Evolutionary conservation across 306 rosid species (phyloP).

Genomic region (Prunus dulcis): DNA sequence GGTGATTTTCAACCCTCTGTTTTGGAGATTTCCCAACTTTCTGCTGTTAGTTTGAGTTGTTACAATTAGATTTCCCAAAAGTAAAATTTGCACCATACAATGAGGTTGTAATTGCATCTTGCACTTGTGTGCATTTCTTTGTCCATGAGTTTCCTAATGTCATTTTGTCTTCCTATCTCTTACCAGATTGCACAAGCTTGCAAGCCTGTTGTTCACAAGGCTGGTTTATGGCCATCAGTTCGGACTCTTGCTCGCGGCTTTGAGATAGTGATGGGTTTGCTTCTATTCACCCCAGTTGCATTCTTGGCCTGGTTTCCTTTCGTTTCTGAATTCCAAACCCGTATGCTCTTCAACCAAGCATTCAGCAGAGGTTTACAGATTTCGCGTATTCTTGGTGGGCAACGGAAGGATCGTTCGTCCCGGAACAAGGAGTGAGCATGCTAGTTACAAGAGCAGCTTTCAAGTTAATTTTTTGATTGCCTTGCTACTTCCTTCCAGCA

Average conservation of each 20-base stretch:
- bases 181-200: conserved; percentile 84
- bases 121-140: not conserved
- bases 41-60: no score
- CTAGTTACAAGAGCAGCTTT: not conserved
- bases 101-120: not conserved
- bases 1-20: no score
- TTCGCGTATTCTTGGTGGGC: conserved; percentile 97
- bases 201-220: conserved; percentile 58
- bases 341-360: conserved; percentile 97
- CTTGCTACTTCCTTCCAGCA: no score
- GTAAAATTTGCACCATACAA: no score
- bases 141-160: not conserved
- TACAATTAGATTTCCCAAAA: no score
- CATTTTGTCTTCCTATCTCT: not conserved
- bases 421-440: conserved; percentile 68
- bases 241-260: conserved; percentile 86
- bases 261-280: conserved; percentile 86
- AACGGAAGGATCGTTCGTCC: conserved; percentile 74
- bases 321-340: conserved; percentile 94
- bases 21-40: not conserved
- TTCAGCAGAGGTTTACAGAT: conserved; percentile 93
- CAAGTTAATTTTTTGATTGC: conserved; percentile 3
- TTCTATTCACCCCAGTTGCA: conserved; percentile 87
- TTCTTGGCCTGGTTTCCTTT: conserved; percentile 98
- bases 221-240: conserved; percentile 89